Evolutionary conservation across 495 filamentous ascomycete species (phyloP), one percentile per base, ranked within the genome.

Genomic region (Penicillium psychrofluorescens): DNA sequence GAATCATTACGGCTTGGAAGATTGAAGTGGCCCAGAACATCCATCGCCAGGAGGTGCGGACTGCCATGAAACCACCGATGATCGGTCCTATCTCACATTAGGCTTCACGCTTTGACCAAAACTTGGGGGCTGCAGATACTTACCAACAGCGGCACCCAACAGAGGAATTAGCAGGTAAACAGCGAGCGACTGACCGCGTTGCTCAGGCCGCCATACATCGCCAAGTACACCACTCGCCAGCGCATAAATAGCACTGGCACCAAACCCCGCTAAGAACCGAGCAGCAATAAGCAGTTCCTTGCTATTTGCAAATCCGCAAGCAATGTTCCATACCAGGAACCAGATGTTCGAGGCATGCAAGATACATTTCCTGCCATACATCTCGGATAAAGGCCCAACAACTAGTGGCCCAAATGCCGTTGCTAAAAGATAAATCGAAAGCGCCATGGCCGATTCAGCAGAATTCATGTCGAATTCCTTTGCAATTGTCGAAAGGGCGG

Each of bases 381-480:
- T 76, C 56, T 88, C 84, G 11, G 71, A 79, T 33, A 87, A 61
- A 0, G 84, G 83, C 0, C 78, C 78, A 29, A 86, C 67, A 12
- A 85, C 40, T 30, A 88, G 46, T 0, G 83, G 83, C 1, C 76
- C 78, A 16, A 82, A 56, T 15, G 80, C 79, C 53, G 81, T 88
- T 7, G 80, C 84, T 4, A 88, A 68, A n/a, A 86, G 61, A 57
- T 87, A 87, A 46, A 84, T 70, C 0, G 81, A 84, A 12, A 88
- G 58, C 0, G 72, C 72, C 49, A 87, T 65, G 7, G 74, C 67
- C n/a, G 67, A 67, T 45, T 78, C 67, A n/a, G 78, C 59, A 37
- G 60, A 43, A 12, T 64, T 70, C 46, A 85, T 82, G 29, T 72
- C 47, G 35, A 88, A 71, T 11, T 87, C 83, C 8, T 44, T 38